phyloP scores from a whole-genome alignment of 2,329 filamentous ascomycete species.

The Alternaria triticimaculans region DNA sequence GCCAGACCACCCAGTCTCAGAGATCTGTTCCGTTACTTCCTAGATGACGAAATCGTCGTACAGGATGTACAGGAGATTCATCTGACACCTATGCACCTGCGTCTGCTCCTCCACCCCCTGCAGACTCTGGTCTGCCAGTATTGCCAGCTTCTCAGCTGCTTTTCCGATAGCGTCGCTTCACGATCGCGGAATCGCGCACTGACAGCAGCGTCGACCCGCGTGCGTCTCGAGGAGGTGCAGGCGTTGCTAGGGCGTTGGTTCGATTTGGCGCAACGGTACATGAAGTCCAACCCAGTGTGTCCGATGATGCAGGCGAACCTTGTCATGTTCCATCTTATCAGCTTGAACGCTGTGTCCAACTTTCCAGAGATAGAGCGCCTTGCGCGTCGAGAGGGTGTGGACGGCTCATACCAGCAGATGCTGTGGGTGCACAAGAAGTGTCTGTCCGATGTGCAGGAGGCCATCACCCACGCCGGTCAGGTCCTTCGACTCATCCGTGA shows the following conservation, averaged over 20 bases:
- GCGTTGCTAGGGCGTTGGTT: conserved; percentile 71
- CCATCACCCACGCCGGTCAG: conserved; percentile 72
- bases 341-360: conserved; percentile 70
- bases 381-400: conserved; percentile 66
- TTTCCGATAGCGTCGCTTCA: conserved; percentile 62
- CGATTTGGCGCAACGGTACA: conserved; percentile 64
- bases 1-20: conserved; percentile 65
- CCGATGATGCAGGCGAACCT: conserved; percentile 69
- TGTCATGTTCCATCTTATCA: conserved; percentile 74
- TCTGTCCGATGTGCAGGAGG: conserved; percentile 68
- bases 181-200: conserved; percentile 58
- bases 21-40: conserved; percentile 71
- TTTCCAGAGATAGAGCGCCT: conserved; percentile 72
- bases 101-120: conserved; percentile 72
- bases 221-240: conserved; percentile 69
- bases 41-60: conserved; percentile 66
- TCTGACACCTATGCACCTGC: conserved; percentile 64
- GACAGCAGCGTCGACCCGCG: conserved; percentile 66
- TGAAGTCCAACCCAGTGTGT: conserved; percentile 64
- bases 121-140: conserved; percentile 70
- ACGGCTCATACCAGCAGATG: conserved; percentile 63
- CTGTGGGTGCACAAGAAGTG: conserved; percentile 66
- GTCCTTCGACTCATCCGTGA: conserved; percentile 66
- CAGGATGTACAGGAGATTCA: conserved; percentile 55
- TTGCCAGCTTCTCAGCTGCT: conserved; percentile 69